These are phyloP conservation scores for Diphasiastrum complanatum DNA, from an alignment of 83 land plant genomes.

Conservation along the genomic window DNA sequence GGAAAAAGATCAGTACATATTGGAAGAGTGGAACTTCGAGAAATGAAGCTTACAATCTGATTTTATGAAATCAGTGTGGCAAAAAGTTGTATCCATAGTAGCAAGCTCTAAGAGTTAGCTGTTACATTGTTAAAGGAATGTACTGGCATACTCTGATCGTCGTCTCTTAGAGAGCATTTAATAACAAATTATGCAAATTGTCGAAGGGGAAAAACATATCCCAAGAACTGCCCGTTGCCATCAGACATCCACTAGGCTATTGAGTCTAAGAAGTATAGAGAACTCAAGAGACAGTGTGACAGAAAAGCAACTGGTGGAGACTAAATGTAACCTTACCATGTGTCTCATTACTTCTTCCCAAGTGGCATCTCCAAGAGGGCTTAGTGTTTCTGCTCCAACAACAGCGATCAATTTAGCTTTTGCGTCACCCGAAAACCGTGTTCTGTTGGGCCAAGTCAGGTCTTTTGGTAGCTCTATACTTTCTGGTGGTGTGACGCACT, in stretches of 20 bases:
- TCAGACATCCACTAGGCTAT: neutral
- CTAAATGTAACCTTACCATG: slow-evolving; percentile 38
- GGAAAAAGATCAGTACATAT: neutral
- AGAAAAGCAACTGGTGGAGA: neutral
- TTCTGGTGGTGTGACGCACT: too few relatives aligned
- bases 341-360: slow-evolving; percentile 79
- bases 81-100: neutral
- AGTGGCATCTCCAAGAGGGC: slow-evolving; percentile 50
- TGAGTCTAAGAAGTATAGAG: neutral
- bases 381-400: slow-evolving; percentile 52
- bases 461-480: too few relatives aligned
- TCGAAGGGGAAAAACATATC: too few relatives aligned
- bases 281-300: neutral
- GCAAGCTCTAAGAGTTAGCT: neutral
- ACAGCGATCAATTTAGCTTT: slow-evolving; percentile 53
- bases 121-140: too few relatives aligned
- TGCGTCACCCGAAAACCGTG: slow-evolving; percentile 19
- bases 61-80: too few relatives aligned
- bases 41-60: neutral
- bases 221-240: too few relatives aligned
- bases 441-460: too few relatives aligned
- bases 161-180: too few relatives aligned
- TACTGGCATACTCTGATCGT: too few relatives aligned
- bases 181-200: too few relatives aligned
- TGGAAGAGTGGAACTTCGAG: neutral